These are phyloP conservation scores for Neoarthrinium moseri DNA, from an alignment of 2,329 filamentous ascomycete genomes.

Conservation along the genomic window DNA sequence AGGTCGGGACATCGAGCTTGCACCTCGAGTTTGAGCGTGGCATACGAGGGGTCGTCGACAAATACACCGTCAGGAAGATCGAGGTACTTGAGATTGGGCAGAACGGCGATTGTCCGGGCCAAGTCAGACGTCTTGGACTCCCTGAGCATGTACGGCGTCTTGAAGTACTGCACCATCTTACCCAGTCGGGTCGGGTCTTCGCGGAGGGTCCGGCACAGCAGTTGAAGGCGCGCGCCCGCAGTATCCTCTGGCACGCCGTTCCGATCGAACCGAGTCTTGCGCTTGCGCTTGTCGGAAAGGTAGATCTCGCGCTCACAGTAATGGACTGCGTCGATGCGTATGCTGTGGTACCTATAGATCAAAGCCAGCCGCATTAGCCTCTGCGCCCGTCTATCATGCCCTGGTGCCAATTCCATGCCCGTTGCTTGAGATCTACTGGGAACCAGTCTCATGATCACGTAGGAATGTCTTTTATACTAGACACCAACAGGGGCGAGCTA, in stretches of 20 bases:
- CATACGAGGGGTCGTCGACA: conserved; percentile 72
- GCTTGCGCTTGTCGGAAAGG: conserved; percentile 76
- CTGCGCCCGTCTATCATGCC: no score
- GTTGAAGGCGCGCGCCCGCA: conserved; percentile 69
- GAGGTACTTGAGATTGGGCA: conserved; percentile 83
- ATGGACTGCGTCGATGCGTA: conserved; percentile 91
- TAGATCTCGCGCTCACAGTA: conserved; percentile 87
- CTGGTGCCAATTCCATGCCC: no score
- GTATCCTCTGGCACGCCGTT: conserved; percentile 81
- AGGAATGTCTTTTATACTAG: no score
- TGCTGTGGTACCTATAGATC: conserved; percentile 81
- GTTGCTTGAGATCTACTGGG: no score
- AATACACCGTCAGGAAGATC: conserved; percentile 89
- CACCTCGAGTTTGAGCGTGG: conserved; percentile 77
- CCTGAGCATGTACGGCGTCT: conserved; percentile 92
- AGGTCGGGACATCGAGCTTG: conserved; percentile 81
- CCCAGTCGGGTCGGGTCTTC: conserved; percentile 71
- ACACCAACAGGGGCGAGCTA: no score
- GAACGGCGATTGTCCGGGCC: conserved; percentile 79
- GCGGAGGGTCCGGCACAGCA: conserved; percentile 80
- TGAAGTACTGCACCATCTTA: conserved; percentile 72
- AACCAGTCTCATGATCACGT: no score
- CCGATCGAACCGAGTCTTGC: conserved; percentile 68
- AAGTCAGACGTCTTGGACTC: conserved; percentile 83
- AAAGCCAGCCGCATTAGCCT: no score